Conservation (phyloP, 371 early-diverging fungal genomes). For the Chytridium lagenaria region DNA sequence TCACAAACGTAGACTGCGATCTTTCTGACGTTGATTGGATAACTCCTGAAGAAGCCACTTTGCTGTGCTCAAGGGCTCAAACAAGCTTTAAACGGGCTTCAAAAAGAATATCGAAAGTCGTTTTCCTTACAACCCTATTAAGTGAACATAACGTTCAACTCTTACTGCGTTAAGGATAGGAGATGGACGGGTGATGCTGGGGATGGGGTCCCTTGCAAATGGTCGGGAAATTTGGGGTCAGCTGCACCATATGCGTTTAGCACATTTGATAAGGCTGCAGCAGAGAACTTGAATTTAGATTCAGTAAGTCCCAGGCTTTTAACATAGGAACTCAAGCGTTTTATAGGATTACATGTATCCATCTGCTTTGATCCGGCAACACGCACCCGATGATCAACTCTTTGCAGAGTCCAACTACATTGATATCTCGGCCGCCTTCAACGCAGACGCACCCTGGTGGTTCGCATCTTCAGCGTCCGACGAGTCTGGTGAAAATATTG, state of each 20-base stretch:
- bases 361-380: conserved; percentile 39
- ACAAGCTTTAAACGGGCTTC: conserved; percentile 14
- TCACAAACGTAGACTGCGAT: neutral
- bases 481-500: conserved; percentile 20
- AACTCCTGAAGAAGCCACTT: neutral
- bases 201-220: neutral
- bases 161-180: conserved; percentile 23
- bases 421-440: conserved; percentile 44
- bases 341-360: conserved; percentile 41
- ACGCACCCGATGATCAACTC: conserved; percentile 32
- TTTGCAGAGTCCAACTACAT: neutral
- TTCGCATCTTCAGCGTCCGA: conserved; percentile 33
- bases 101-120: conserved; percentile 18
- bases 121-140: conserved; percentile 31
- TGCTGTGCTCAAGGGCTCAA: conserved; percentile 15
- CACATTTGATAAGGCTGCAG: conserved; percentile 16
- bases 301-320: neutral
- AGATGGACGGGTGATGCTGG: neutral
- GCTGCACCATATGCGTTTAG: conserved; percentile 40
- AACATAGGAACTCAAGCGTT: neutral
- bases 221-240: conserved; percentile 32
- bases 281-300: conserved; percentile 30
- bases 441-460: conserved; percentile 51
- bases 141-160: conserved; percentile 18
- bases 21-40: neutral